These are phyloP conservation scores for Lasiosphaeris hirsuta DNA, from an alignment of 495 filamentous ascomycete genomes.

Conservation along the genomic window DNA sequence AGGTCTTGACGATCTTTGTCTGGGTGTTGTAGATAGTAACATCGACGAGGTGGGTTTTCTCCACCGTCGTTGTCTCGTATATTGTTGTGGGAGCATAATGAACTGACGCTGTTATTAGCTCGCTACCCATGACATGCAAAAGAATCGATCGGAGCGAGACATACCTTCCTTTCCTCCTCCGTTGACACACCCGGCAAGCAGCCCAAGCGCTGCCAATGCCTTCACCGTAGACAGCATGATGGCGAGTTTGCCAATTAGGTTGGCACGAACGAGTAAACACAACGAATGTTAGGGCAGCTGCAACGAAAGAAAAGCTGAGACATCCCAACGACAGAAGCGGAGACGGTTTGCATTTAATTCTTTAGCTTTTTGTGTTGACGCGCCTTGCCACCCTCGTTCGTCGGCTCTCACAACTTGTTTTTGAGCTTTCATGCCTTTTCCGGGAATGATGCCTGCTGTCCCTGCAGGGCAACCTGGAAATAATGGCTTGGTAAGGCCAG, in stretches of 20 bases:
- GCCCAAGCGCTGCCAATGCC: not conserved
- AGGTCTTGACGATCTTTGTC: not conserved
- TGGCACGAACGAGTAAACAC: not conserved
- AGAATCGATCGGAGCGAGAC: too few relatives aligned
- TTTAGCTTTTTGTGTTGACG: too few relatives aligned
- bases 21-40: slow-evolving; percentile 5
- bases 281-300: slow-evolving; percentile 3
- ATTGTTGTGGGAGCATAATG: too few relatives aligned
- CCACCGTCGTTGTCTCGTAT: slow-evolving; percentile 2
- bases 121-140: too few relatives aligned
- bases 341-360: not conserved
- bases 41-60: not conserved
- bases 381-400: not conserved
- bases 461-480: not conserved
- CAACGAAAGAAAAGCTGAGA: not conserved
- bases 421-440: not conserved
- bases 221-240: slow-evolving; percentile 1
- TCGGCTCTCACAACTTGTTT: slow-evolving; percentile 4
- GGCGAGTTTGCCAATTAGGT: not conserved
- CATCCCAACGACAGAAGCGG: not conserved
- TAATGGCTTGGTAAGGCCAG: not conserved
- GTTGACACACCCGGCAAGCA: slow-evolving; percentile 1
- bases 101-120: too few relatives aligned
- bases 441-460: not conserved
- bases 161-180: not conserved